A percentile compares a stretch with the other conserved stretches of the same genome.
Conservation (phyloP, 139 green algal species). For the Picochlorum sp. region DNA sequence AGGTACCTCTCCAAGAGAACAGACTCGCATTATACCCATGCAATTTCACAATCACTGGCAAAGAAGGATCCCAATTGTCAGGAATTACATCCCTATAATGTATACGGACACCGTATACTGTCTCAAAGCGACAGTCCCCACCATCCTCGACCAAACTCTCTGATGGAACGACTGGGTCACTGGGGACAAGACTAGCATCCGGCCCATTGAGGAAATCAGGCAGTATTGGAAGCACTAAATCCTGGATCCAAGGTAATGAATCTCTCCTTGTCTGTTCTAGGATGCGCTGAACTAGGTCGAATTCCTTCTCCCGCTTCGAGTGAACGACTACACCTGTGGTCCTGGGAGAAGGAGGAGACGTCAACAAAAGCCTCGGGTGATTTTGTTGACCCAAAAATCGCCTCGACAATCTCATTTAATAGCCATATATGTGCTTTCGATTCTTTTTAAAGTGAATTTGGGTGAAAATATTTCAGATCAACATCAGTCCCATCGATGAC, state of each 20-base stretch:
- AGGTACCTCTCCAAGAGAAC: constrained; percentile 41
- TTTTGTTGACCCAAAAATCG: too few relatives aligned
- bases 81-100: constrained; percentile 52
- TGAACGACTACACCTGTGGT: too few relatives aligned
- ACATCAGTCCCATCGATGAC: constrained; percentile 15
- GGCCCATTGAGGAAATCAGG: neutral
- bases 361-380: too few relatives aligned
- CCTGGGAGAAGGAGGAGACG: too few relatives aligned
- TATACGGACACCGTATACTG: constrained; percentile 34
- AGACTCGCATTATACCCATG: constrained; percentile 54
- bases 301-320: too few relatives aligned
- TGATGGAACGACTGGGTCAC: constrained; percentile 33
- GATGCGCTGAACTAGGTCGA: neutral
- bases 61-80: constrained; percentile 1
- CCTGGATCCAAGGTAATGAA: constrained; percentile 27
- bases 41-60: constrained; percentile 41
- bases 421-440: too few relatives aligned
- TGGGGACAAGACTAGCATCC: constrained; percentile 5
- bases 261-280: neutral
- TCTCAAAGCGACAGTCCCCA: constrained; percentile 40
- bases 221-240: constrained; percentile 33
- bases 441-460: too few relatives aligned
- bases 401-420: too few relatives aligned
- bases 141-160: constrained; percentile 39
- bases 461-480: constrained; percentile 24